Percentiles rank a stretch among this genome's conserved stretches.
Conservation (phyloP, 208 protist genomes). For the Phytomonas sp. region DNA sequence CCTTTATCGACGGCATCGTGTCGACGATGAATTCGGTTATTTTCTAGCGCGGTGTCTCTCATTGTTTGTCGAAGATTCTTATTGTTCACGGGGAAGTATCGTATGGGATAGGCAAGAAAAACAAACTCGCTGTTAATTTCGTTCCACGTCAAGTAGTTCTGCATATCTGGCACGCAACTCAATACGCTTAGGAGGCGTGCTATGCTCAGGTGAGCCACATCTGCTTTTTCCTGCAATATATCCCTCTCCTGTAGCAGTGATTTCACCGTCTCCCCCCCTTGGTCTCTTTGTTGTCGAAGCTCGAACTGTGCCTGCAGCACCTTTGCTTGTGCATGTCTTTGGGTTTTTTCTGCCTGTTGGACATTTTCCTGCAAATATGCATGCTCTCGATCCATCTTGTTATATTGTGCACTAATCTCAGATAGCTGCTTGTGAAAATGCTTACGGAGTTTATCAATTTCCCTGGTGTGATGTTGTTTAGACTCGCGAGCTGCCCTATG, state of each 20-base stretch:
- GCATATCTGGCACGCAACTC: constrained; percentile 56
- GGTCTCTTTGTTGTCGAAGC: constrained; percentile 14
- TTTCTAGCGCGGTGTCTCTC: constrained; percentile 3
- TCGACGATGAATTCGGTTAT: neutral
- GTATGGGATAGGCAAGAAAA: constrained; percentile 52
- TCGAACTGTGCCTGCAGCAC: constrained; percentile 23
- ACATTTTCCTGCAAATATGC: constrained; percentile 18
- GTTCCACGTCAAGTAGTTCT: constrained; percentile 45
- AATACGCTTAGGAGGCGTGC: constrained; percentile 67
- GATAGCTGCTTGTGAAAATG: constrained; percentile 8
- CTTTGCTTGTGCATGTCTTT: constrained; percentile 18
- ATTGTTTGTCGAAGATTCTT: neutral
- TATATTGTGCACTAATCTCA: constrained; percentile 13
- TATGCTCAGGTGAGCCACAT: constrained; percentile 55
- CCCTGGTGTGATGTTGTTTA: neutral
- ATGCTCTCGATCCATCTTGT: constrained; percentile 20
- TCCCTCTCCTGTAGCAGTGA: constrained; percentile 21
- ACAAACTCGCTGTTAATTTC: constrained; percentile 53
- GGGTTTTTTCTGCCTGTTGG: constrained; percentile 21
- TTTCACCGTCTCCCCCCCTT: constrained; percentile 13
- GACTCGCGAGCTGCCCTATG: neutral
- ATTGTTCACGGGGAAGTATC: constrained; percentile 22
- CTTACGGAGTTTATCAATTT: neutral
- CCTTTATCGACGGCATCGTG: neutral
- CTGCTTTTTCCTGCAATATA: constrained; percentile 41